Evolutionary conservation across 179 eudicot species (phyloP), one percentile per base, ranked within the genome.

Genomic region (Silene noctiflora): DNA sequence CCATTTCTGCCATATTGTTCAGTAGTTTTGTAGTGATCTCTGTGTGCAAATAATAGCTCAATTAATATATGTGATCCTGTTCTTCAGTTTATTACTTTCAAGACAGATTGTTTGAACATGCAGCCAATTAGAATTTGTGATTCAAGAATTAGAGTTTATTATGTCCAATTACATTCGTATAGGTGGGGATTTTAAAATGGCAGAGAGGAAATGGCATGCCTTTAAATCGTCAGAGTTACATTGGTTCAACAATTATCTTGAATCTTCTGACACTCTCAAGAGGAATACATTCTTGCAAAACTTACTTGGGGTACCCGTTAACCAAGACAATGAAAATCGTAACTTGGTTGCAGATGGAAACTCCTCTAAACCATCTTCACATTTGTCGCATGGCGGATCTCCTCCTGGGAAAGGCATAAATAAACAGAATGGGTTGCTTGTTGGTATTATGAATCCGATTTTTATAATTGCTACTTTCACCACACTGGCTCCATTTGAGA

Each of bases 401-500:
- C 17, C 53, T 0, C 4, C 0, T 11, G 16, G 24, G 58, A 51
- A 51, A 51, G 58, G 5, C 58, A 16, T 3, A 16, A 14, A 0
- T 51, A 51, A 0, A 51, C 4, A 12, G 1, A 16, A 4, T 4
- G 19, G 14, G 0, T 27, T 27, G 6, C 4, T 6, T 31, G 17
- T 6, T 24, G n/a, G 13, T 64, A 25, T 64, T 27, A 10, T 64
- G 17, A 27, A 13, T 19, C 35, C 60, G 24, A 20, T 69, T 31
- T 13, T 3, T 39, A 0, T 1, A 7, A 0, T 39, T 39, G 46
- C 11, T 39, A 0, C 11, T 39, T 10, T 1, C 7, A 39, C 46
- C 1, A 11, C 11, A 4, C 35, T 71, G 69, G 80, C 66, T 68
- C 83, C 83, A 4, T 2, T 81, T 29, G 74, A 81, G 44, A 67